Evolutionary conservation across 2,329 filamentous ascomycete genomes (phyloP).

Genomic region (Cercospora sojina): DNA sequence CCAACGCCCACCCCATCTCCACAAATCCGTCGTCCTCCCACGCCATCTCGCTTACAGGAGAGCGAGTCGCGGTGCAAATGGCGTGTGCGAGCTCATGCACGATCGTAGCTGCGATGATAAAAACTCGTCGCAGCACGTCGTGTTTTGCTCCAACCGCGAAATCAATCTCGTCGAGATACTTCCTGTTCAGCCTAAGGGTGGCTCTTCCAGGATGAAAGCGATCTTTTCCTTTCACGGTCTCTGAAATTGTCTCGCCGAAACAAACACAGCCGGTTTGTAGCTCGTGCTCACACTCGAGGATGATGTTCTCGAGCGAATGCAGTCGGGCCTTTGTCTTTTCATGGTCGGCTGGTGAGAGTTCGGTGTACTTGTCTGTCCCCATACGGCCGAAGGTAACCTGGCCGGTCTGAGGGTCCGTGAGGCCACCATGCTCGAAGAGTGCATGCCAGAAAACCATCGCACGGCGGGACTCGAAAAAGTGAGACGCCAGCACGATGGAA

Average conservation of each 20-base stretch:
- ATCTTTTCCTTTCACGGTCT: neutral
- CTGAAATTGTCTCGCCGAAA: neutral
- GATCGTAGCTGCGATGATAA: slow-evolving; percentile 4
- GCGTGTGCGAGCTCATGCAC: slow-evolving; percentile 16
- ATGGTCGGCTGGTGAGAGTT: neutral
- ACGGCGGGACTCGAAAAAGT: neutral
- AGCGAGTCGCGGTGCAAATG: neutral
- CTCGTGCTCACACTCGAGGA: neutral
- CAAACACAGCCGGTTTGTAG: neutral
- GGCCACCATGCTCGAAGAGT: neutral
- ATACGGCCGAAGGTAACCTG: neutral
- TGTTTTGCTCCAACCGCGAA: too few species aligned
- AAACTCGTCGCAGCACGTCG: neutral
- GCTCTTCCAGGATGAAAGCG: neutral
- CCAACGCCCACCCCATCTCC: slow-evolving; percentile 11
- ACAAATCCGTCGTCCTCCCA: slow-evolving; percentile 11
- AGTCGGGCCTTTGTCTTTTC: neutral
- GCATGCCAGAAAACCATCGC: slow-evolving; percentile 8
- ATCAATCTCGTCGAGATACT: neutral
- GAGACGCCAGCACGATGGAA: neutral
- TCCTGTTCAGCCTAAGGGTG: neutral
- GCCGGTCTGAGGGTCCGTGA: neutral
- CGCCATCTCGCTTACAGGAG: neutral
- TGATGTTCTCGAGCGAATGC: neutral
- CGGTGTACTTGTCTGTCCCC: too few species aligned